Evolutionary conservation across 257 asterid genomes (phyloP).

Genomic region (Coffea canephora): DNA sequence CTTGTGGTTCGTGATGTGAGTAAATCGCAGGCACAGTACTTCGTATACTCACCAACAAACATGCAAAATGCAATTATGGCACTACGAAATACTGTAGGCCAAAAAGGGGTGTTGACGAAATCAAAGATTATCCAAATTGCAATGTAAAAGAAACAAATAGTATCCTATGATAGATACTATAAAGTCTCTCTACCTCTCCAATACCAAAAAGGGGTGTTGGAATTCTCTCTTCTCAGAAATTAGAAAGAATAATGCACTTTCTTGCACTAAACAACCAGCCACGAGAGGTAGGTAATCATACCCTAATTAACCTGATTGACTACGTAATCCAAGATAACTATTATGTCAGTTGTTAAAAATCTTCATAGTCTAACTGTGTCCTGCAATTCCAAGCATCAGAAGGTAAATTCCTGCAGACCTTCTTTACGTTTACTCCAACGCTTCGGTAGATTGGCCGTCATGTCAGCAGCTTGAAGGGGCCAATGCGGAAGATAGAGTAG

Average conservation of each 20-base stretch:
- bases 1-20: too few species aligned
- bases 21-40: too few species aligned
- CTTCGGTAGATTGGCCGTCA: background rate
- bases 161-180: background rate
- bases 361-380: background rate
- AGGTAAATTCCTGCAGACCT: background rate
- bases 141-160: background rate
- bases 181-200: background rate
- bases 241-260: background rate
- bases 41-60: too few species aligned
- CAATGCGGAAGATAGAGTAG: slow-evolving; percentile 7
- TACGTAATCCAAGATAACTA: background rate
- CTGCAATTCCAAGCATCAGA: background rate
- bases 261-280: background rate
- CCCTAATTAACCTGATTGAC: slow-evolving; percentile 3
- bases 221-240: background rate
- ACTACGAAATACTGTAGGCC: too few species aligned
- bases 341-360: background rate
- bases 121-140: background rate
- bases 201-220: background rate
- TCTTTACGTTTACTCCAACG: slow-evolving; percentile 2
- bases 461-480: slow-evolving; percentile 5
- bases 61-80: background rate
- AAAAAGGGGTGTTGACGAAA: background rate
- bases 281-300: background rate